Conservation (phyloP, 108 stramenopile genomes). For the Nitzschia sp. region DNA sequence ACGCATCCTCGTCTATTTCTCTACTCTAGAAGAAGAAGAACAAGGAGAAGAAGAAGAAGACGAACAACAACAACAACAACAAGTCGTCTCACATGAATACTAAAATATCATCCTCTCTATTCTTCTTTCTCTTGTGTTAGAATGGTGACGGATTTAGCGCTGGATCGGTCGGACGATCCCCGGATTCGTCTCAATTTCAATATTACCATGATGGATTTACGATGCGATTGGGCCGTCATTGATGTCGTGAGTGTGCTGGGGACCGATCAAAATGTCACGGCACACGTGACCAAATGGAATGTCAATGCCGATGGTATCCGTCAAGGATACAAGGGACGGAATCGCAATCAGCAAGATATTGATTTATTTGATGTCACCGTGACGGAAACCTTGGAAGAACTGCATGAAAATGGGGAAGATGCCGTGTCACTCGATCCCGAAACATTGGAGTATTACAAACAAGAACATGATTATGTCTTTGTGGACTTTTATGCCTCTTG, state of each 20-base stretch:
- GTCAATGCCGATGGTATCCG: slow-evolving; percentile 88
- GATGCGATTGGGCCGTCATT: slow-evolving; percentile 88
- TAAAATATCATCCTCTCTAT: too few species aligned
- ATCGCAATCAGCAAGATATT: slow-evolving; percentile 80
- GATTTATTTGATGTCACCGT: slow-evolving; percentile 59
- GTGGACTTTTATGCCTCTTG: slow-evolving; percentile 69
- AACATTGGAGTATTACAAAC: slow-evolving; percentile 43
- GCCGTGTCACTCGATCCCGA: slow-evolving; percentile 63
- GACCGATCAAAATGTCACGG: slow-evolving; percentile 94
- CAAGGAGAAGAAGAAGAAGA: background rate
- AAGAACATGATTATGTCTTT: slow-evolving; percentile 58
- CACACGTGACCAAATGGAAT: slow-evolving; percentile 92
- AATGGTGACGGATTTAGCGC: slow-evolving; percentile 64
- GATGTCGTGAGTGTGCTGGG: slow-evolving; percentile 83
- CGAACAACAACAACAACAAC: too few species aligned
- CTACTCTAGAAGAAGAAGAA: too few species aligned
- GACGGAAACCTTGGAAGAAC: slow-evolving; percentile 82
- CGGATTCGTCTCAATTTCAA: slow-evolving; percentile 89
- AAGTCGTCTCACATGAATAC: too few species aligned
- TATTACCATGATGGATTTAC: slow-evolving; percentile 91
- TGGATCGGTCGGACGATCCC: slow-evolving; percentile 67
- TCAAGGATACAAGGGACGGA: slow-evolving; percentile 81
- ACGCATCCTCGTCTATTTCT: too few species aligned
- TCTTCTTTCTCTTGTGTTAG: slow-evolving; percentile 6
- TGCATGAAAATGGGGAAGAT: slow-evolving; percentile 86